Evolutionary conservation across 73 alveolate genomes (phyloP), one percentile per base, ranked within the genome.

Genomic region (Symbiodinium natans): DNA sequence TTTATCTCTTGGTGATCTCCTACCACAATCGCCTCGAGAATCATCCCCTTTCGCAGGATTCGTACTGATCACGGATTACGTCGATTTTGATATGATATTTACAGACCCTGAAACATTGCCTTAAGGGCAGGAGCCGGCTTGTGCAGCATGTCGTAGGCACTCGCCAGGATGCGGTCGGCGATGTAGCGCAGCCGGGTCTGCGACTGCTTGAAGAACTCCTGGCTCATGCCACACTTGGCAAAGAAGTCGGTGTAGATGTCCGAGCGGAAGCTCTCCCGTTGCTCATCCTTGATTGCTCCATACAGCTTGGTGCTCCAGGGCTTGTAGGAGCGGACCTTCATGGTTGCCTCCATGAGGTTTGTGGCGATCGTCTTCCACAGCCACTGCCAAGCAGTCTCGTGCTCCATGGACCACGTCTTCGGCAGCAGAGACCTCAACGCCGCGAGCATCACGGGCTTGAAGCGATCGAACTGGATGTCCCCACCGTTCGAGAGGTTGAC

Each of bases 361-460:
- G 46, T 41, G 85, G 46, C 34, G 43, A 74, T 74, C 27, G 85
- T 74, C 25, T 11, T 8, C 85, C 85, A 74, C 40, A 74, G 85
- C 85, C 85, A 74, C 85, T 74, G 46, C 85, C 85, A 74, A 42
- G 85, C 85, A 23, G 85, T 74, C 85, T 74, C 85, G 34, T 74
- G 85, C 41, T 41, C 34, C 31, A 42, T 74, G 85, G 46, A 31
- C 85, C 85, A 74, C 34, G 85, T 74, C 43, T 74, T 74, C 43
- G 93, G 93, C 3, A 84, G 85, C 85, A 41, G 29, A 10, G 71
- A 13, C 36, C 82, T 68, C 82, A 68, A 68, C 39, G 82, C 36
- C 82, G 36, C 36, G 10, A 68, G 39, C 34, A 74, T 74, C 3
- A 10, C 42, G 39, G 27, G 39, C 85, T 74, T 74, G 42, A 74